A percentile compares a stretch with the other conserved stretches of the same genome.
Evolutionary conservation across 2,329 filamentous ascomycete species (phyloP).

Genomic region (Ceratocystis diversiconidia): DNA sequence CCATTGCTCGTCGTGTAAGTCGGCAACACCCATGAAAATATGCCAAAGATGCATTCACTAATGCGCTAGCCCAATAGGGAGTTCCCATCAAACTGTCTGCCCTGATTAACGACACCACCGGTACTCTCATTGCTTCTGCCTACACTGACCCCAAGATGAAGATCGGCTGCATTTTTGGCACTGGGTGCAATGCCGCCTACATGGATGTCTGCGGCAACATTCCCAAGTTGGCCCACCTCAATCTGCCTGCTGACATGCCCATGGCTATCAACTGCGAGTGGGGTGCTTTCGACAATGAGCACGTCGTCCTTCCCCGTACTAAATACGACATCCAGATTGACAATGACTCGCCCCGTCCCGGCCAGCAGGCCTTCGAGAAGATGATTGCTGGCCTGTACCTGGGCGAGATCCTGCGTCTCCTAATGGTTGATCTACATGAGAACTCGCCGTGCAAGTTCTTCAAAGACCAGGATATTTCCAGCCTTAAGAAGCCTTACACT

Average conservation of each 20-base stretch:
- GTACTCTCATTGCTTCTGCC: slow-evolving; percentile 86
- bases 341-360: slow-evolving; percentile 78
- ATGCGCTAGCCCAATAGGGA: slow-evolving; percentile 35
- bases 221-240: slow-evolving; percentile 85
- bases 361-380: slow-evolving; percentile 93
- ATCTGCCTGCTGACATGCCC: slow-evolving; percentile 65
- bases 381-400: slow-evolving; percentile 94
- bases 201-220: slow-evolving; percentile 88
- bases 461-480: slow-evolving; percentile 63
- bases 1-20: slow-evolving; percentile 44
- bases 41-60: slow-evolving; percentile 20
- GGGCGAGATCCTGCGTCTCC: slow-evolving; percentile 84
- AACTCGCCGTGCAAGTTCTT: slow-evolving; percentile 65
- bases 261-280: slow-evolving; percentile 98
- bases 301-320: slow-evolving; percentile 72
- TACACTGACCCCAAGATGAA: slow-evolving; percentile 91
- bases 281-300: slow-evolving; percentile 91
- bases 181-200: slow-evolving; percentile 95
- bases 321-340: slow-evolving; percentile 79
- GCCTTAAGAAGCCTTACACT: slow-evolving; percentile 73
- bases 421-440: slow-evolving; percentile 73
- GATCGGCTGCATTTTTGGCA: slow-evolving; percentile 97
- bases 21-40: neutral
- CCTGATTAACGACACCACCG: slow-evolving; percentile 94
- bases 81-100: slow-evolving; percentile 88